Percentiles rank a stretch among this genome's conserved stretches.
These are phyloP conservation scores for Collybiopsis luxurians DNA, from an alignment of 768 basidiomycete genomes.

Conservation along the genomic window DNA sequence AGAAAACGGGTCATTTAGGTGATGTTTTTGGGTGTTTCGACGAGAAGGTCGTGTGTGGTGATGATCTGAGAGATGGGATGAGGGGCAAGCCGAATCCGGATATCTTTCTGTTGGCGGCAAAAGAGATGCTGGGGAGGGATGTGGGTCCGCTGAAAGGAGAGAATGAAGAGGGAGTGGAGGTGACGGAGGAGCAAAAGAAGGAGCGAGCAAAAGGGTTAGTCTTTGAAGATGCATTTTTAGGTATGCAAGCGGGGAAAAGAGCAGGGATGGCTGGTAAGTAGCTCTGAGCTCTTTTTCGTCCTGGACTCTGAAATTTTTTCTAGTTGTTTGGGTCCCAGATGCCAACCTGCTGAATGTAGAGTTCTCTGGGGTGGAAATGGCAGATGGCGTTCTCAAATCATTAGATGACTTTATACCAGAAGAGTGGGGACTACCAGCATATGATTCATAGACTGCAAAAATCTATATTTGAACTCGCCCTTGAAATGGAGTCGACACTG, in stretches of 20 bases:
- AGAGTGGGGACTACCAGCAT: constrained; percentile 81
- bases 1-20: constrained; percentile 64
- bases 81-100: constrained; percentile 81
- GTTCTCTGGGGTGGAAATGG: constrained; percentile 44
- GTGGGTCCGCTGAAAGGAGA: constrained; percentile 48
- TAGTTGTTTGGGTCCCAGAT: constrained; percentile 88
- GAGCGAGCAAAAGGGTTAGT: constrained; percentile 69
- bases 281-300: background rate
- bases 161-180: constrained; percentile 20
- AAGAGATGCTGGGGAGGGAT: constrained; percentile 48
- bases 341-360: constrained; percentile 54
- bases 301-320: too few relatives aligned
- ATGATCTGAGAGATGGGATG: constrained; percentile 54
- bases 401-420: constrained; percentile 77
- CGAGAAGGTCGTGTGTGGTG: constrained; percentile 66
- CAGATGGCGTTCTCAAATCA: constrained; percentile 59
- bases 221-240: constrained; percentile 79
- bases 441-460: constrained; percentile 22
- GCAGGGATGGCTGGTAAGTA: constrained; percentile 82
- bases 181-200: constrained; percentile 30
- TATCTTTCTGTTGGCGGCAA: constrained; percentile 75
- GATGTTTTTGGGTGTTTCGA: constrained; percentile 62
- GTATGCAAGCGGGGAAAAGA: constrained; percentile 76
- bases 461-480: background rate
- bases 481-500: too few relatives aligned